phyloP scores from a whole-genome alignment of 129 eudicot species.

The Tanacetum coccineum region DNA sequence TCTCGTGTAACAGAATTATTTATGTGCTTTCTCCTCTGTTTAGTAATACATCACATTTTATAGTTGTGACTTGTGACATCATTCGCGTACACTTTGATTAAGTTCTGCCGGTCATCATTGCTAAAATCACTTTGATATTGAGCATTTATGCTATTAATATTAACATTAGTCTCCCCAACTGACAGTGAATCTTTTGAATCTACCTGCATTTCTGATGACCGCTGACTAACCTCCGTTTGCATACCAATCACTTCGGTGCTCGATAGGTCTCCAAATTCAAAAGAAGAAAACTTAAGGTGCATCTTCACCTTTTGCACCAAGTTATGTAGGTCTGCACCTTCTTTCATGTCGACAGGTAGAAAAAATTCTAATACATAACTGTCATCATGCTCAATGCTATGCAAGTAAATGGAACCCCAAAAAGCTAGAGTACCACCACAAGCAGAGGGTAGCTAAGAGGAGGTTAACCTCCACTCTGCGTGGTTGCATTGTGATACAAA shows the following conservation, averaged over 20 bases:
- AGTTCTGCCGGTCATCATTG: background rate
- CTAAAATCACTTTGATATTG: constrained; percentile 8
- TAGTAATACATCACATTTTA: background rate
- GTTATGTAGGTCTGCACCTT: background rate
- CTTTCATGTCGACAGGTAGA: constrained; percentile 4
- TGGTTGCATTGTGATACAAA: too few species aligned
- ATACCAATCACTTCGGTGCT: constrained; percentile 1
- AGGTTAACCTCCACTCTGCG: too few species aligned
- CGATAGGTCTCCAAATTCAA: background rate
- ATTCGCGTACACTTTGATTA: background rate
- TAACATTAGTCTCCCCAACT: background rate
- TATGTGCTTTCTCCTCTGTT: background rate
- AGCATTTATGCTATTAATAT: background rate
- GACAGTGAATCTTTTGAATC: background rate
- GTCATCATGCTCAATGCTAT: constrained; percentile 1
- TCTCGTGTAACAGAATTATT: background rate
- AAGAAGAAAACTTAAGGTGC: background rate
- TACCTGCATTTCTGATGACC: background rate
- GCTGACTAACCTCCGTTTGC: background rate
- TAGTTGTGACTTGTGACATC: constrained; percentile 2
- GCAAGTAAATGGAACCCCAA: constrained; percentile 8
- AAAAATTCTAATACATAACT: constrained; percentile 10
- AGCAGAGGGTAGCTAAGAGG: too few species aligned
- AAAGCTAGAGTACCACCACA: too few species aligned
- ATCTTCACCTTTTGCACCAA: constrained; percentile 14